These are phyloP conservation scores for Nannizziopsis barbatae DNA, from an alignment of 2,329 filamentous ascomycete species.

Conservation along the genomic window DNA sequence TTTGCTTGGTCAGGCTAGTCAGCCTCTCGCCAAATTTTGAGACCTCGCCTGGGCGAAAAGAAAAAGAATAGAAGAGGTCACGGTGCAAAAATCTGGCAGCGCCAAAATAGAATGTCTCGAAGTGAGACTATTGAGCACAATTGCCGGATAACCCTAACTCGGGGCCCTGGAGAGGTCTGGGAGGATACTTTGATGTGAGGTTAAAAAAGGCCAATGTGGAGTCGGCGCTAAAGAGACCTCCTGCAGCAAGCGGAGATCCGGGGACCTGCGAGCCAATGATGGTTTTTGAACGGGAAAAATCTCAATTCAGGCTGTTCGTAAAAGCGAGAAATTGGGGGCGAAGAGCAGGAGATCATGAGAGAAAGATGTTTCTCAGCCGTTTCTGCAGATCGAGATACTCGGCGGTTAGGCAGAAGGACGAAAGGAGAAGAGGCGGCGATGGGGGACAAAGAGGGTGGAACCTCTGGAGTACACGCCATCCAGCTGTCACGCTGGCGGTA, in stretches of 20 bases:
- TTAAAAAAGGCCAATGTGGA: background rate
- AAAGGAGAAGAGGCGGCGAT: too few species aligned
- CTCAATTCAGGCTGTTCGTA: too few species aligned
- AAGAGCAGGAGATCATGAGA: too few species aligned
- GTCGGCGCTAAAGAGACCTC: background rate
- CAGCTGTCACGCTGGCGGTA: background rate
- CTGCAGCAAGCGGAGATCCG: background rate
- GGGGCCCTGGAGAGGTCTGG: background rate
- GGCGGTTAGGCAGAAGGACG: too few species aligned
- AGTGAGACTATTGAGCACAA: conserved; percentile 5
- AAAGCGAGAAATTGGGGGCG: too few species aligned
- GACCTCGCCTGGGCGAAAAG: background rate
- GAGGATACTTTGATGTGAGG: conserved; percentile 1
- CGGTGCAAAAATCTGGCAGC: background rate
- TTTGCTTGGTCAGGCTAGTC: too few species aligned
- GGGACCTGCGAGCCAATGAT: conserved; percentile 1
- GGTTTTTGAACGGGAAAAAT: background rate
- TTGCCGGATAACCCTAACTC: background rate
- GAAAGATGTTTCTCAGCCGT: too few species aligned
- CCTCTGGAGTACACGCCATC: background rate
- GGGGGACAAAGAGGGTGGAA: background rate
- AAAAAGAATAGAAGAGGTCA: too few species aligned
- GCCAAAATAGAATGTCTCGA: conserved; percentile 2
- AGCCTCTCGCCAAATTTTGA: background rate
- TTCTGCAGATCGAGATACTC: too few species aligned